These are phyloP conservation scores for Metschnikowia matae DNA, from an alignment of 805 yeast species.

Conservation along the genomic window DNA sequence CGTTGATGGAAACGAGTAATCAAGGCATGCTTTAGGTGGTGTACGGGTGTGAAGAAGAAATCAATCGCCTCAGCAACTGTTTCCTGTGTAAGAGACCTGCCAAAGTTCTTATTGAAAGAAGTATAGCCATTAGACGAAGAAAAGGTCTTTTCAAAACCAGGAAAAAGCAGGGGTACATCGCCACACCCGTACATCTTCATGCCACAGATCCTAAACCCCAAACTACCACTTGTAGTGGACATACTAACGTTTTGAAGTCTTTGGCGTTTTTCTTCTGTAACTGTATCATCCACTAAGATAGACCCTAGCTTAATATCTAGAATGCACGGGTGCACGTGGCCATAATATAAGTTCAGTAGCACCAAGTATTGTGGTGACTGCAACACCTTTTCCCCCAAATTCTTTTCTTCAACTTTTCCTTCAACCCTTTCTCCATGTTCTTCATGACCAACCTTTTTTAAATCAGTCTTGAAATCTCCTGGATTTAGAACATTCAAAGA, in stretches of 20 bases:
- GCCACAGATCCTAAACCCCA: constrained; percentile 81
- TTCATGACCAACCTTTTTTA: neutral
- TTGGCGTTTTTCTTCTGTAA: constrained; percentile 48
- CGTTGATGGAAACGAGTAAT: constrained; percentile 50
- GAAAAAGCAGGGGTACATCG: constrained; percentile 11
- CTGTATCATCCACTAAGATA: constrained; percentile 55
- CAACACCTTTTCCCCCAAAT: neutral
- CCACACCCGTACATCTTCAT: constrained; percentile 51
- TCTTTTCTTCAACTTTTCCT: neutral
- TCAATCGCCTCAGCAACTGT: constrained; percentile 45
- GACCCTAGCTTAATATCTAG: constrained; percentile 83
- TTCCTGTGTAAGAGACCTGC: constrained; percentile 50
- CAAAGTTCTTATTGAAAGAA: constrained; percentile 63
- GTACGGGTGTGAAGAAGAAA: constrained; percentile 40
- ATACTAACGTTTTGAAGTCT: constrained; percentile 62
- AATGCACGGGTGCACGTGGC: constrained; percentile 63
- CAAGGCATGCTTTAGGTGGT: constrained; percentile 24
- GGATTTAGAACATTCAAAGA: too few relatives aligned
- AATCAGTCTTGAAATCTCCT: neutral
- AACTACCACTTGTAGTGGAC: constrained; percentile 75
- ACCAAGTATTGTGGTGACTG: constrained; percentile 46
- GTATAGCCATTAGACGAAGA: constrained; percentile 32
- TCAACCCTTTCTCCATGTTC: neutral
- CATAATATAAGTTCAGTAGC: constrained; percentile 63
- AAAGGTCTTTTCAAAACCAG: constrained; percentile 19